These are phyloP conservation scores for Teunomyces stri DNA, from an alignment of 805 yeast species.

Conservation along the genomic window DNA sequence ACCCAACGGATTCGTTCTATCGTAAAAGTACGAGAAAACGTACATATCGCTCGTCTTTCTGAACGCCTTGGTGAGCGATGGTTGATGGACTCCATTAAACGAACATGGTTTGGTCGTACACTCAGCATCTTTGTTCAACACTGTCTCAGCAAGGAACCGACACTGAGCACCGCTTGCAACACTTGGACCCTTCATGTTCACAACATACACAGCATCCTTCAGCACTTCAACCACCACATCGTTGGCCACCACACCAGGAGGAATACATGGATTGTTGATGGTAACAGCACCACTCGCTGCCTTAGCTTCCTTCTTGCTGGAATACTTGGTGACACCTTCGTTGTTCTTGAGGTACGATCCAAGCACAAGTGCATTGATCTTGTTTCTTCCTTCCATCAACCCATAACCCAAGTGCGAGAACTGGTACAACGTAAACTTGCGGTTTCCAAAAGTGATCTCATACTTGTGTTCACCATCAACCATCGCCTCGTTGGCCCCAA, in stretches of 20 bases:
- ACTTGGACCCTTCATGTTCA: slow-evolving; percentile 63
- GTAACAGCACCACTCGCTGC: slow-evolving; percentile 41
- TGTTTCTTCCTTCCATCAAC: slow-evolving; percentile 88
- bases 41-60: slow-evolving; percentile 71
- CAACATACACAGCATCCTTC: slow-evolving; percentile 43
- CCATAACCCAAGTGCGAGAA: slow-evolving; percentile 96
- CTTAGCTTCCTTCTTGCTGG: slow-evolving; percentile 33
- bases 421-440: slow-evolving; percentile 81
- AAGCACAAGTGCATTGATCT: slow-evolving; percentile 68
- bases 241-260: slow-evolving; percentile 67
- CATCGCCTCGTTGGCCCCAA: slow-evolving; percentile 57
- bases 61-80: slow-evolving; percentile 80
- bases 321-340: slow-evolving; percentile 15
- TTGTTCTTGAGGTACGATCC: slow-evolving; percentile 41
- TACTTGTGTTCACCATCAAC: slow-evolving; percentile 87
- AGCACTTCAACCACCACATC: slow-evolving; percentile 59
- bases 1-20: slow-evolving; percentile 89
- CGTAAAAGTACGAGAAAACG: slow-evolving; percentile 93
- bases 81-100: slow-evolving; percentile 97
- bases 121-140: slow-evolving; percentile 76
- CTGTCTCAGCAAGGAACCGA: slow-evolving; percentile 75
- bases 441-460: slow-evolving; percentile 74
- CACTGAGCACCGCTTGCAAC: slow-evolving; percentile 78
- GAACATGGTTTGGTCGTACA: slow-evolving; percentile 85
- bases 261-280: slow-evolving; percentile 79